phyloP scores from a whole-genome alignment of 345 rosid genomes.

The Erucastrum elatum region DNA sequence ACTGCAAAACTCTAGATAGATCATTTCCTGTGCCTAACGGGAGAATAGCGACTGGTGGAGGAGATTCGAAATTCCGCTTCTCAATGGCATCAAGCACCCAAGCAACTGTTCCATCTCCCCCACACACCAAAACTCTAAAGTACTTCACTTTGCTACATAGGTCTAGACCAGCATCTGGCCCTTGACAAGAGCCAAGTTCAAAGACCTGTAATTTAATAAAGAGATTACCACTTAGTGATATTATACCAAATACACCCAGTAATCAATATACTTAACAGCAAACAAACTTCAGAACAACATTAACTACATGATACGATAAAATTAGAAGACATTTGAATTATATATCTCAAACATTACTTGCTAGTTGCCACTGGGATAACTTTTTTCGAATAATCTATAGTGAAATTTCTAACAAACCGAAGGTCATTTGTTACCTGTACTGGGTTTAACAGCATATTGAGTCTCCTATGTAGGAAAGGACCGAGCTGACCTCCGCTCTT shows the following conservation, averaged over 20 bases:
- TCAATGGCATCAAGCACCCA: conserved; percentile 85
- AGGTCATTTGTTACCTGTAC: conserved; percentile 54
- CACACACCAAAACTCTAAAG: conserved; percentile 77
- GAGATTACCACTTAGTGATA: not conserved
- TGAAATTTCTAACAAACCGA: not conserved
- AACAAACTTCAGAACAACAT: not conserved
- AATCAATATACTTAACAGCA: not conserved
- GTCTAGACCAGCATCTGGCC: conserved; percentile 76
- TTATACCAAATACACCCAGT: not conserved
- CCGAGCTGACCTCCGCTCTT: conserved; percentile 87
- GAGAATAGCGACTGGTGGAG: conserved; percentile 84
- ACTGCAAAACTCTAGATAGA: conserved; percentile 72
- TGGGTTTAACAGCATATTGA: conserved; percentile 77
- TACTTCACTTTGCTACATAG: conserved; percentile 61
- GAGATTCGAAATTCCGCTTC: conserved; percentile 66
- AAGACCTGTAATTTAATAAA: conserved; percentile 54
- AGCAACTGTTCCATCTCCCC: conserved; percentile 89
- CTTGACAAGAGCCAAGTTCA: conserved; percentile 68
- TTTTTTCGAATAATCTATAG: not conserved
- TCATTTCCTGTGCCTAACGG: conserved; percentile 93
- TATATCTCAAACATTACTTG: conserved; percentile 8
- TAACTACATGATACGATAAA: not conserved
- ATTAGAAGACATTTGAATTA: not conserved
- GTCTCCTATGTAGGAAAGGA: conserved; percentile 64
- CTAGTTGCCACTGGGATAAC: not conserved